Percentiles rank a stretch among this genome's conserved stretches.
Conservation (phyloP, 768 basidiomycete species). For the Naganishia antarctica region DNA sequence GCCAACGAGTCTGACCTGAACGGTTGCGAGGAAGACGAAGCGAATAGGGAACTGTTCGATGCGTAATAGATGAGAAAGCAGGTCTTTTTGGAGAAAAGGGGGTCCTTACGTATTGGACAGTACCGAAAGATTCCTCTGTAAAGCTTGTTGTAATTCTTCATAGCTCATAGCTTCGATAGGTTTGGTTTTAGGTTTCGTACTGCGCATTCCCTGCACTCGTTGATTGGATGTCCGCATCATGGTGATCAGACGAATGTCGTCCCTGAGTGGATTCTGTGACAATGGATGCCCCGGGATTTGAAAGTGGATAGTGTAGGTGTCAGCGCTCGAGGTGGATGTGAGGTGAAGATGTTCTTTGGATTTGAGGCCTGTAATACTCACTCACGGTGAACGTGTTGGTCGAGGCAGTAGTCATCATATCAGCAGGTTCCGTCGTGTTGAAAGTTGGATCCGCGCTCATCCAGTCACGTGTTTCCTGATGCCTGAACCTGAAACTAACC, state of each 20-base stretch:
- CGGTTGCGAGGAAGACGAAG: slow-evolving; percentile 6
- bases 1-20: slow-evolving; percentile 1
- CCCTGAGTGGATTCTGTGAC: too few species aligned
- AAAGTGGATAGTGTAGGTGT: too few species aligned
- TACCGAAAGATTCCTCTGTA: slow-evolving; percentile 4
- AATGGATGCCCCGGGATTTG: too few species aligned
- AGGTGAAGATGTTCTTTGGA: too few species aligned
- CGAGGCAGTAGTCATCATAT: too few species aligned
- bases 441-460: too few species aligned
- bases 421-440: too few species aligned
- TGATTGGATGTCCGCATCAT: slow-evolving; percentile 21
- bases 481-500: too few species aligned
- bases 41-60: slow-evolving; percentile 11
- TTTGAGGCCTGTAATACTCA: too few species aligned
- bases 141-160: slow-evolving; percentile 11
- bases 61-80: not conserved
- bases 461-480: too few species aligned
- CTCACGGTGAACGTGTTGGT: too few species aligned
- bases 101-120: slow-evolving; percentile 12
- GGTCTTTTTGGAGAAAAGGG: not conserved
- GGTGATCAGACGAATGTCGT: not conserved
- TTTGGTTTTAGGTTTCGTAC: slow-evolving; percentile 18
- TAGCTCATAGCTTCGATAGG: slow-evolving; percentile 14
- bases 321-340: too few species aligned
- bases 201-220: slow-evolving; percentile 14